Percentiles rank a stretch among this genome's conserved stretches.
Evolutionary conservation across 805 yeast genomes (phyloP).

Genomic region (Ogataea haglerorum): DNA sequence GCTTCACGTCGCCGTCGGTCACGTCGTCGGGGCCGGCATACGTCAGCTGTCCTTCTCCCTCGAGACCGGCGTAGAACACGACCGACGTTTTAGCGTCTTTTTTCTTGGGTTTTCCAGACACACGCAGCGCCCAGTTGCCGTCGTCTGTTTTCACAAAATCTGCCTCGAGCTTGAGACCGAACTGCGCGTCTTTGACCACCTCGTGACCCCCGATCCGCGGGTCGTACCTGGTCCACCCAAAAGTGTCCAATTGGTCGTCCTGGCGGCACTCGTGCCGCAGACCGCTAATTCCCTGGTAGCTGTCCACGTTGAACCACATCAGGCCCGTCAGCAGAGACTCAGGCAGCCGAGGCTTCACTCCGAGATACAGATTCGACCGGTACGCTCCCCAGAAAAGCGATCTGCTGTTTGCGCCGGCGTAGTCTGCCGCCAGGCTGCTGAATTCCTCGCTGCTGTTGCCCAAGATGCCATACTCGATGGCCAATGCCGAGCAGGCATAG

Average conservation of each 20-base stretch:
- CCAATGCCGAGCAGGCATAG: neutral
- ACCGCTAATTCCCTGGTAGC: conserved; percentile 47
- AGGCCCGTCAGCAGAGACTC: conserved; percentile 72
- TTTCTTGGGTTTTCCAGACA: conserved; percentile 60
- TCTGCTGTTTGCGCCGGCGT: conserved; percentile 38
- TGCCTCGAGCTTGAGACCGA: conserved; percentile 58
- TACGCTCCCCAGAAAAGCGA: conserved; percentile 90
- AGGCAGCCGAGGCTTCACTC: conserved; percentile 80
- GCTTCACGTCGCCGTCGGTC: conserved; percentile 35
- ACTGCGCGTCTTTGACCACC: conserved; percentile 61
- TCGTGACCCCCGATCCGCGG: conserved; percentile 86
- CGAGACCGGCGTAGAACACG: conserved; percentile 76
- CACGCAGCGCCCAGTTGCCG: conserved; percentile 76
- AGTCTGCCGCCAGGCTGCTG: conserved; percentile 23
- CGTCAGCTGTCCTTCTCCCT: conserved; percentile 50
- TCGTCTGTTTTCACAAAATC: conserved; percentile 77
- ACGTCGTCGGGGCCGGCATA: conserved; percentile 37
- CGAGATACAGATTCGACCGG: conserved; percentile 80
- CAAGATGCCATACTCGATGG: conserved; percentile 8
- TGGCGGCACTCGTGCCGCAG: conserved; percentile 77
- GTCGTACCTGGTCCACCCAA: conserved; percentile 86
- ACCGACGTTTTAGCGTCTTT: conserved; percentile 56
- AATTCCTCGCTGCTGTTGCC: conserved; percentile 8
- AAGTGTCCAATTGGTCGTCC: conserved; percentile 62
- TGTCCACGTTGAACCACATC: conserved; percentile 80